Evolutionary conservation across 352 stramenopile genomes (phyloP), one percentile per base, ranked within the genome.

Genomic region (Phytophthora pisi): DNA sequence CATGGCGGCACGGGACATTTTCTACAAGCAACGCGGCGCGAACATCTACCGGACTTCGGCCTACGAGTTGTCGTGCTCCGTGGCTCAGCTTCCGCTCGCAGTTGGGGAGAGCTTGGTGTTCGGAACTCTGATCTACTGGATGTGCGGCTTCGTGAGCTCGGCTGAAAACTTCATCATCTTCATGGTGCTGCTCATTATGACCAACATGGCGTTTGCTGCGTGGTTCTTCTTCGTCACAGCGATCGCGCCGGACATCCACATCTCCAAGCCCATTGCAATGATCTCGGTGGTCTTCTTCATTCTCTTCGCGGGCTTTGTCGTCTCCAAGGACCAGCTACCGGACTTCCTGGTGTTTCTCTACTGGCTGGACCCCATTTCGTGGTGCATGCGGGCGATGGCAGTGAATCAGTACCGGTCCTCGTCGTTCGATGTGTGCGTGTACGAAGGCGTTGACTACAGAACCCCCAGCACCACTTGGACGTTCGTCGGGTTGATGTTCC

Each of bases 41-140:
- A 93, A 93, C 57, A 93, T 95, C 61, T 93, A 86, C 50, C 79
- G 82, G 7, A 75, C 86, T 4, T 79, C 65, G 60, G 88, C 57
- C 20, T 93, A 72, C 57, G 72, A 89, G 23, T 64, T 82, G 16
- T 62, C 94, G 23, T 79, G 71, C 45, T 79, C 76, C 4, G 85
- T 93, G 40, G 56, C 81, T 8, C 78, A 88, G 42, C 59, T 97
- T 6, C 86, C 89, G 13, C 68, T 81, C 18, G 79, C 69, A 11
- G 61, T 79, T 6, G 66, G 80, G 42, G 86, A 94, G 67, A 79
- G 77, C 9, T 46, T 92, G 18, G 49, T 89, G 18, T 96, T 95
- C 72, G 86, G 85, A 9, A 82, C 74, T 9, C 54, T 96, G 46
- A 61, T 95, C 15, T 72, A 72, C 28, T 72, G 64, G 64, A 63